Evolutionary conservation across 2,329 filamentous ascomycete genomes (phyloP).

Genomic region (Blastomyces gilchristii): DNA sequence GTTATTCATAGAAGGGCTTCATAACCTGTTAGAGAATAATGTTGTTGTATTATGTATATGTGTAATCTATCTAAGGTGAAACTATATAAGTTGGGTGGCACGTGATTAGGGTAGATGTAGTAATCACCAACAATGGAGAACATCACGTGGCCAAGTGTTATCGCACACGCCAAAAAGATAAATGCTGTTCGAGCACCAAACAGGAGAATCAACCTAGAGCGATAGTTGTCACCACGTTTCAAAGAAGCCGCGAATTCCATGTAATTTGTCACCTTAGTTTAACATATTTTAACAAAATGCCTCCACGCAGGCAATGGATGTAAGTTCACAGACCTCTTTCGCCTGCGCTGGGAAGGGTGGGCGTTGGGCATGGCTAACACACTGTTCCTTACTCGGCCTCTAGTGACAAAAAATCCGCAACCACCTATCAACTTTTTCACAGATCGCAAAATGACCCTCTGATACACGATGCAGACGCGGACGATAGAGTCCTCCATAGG

Average conservation of each 20-base stretch:
- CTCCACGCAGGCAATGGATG: conserved; percentile 17
- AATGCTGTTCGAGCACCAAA: background rate
- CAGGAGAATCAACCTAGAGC: background rate
- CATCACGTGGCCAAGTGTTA: background rate
- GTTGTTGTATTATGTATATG: no score
- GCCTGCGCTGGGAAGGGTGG: no score
- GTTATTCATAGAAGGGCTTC: no score
- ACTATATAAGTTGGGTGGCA: no score
- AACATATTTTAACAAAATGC: conserved; percentile 11
- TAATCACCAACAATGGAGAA: no score
- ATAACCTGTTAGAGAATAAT: no score
- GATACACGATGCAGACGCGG: conserved; percentile 82
- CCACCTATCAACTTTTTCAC: conserved; percentile 18
- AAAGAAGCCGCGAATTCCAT: background rate
- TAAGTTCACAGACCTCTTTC: conserved; percentile 3
- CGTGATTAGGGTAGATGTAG: no score
- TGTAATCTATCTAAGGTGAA: no score
- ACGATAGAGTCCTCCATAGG: conserved; percentile 82
- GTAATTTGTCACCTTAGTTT: background rate
- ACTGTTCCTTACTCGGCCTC: background rate
- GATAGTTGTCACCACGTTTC: background rate
- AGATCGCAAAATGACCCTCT: conserved; percentile 95
- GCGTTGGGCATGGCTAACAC: conserved; percentile 1
- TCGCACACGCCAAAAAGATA: background rate
- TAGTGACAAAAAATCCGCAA: conserved; percentile 18